phyloP scores from a whole-genome alignment of 1,284 basidiomycete genomes.

The Ceratobasidium sp. region DNA sequence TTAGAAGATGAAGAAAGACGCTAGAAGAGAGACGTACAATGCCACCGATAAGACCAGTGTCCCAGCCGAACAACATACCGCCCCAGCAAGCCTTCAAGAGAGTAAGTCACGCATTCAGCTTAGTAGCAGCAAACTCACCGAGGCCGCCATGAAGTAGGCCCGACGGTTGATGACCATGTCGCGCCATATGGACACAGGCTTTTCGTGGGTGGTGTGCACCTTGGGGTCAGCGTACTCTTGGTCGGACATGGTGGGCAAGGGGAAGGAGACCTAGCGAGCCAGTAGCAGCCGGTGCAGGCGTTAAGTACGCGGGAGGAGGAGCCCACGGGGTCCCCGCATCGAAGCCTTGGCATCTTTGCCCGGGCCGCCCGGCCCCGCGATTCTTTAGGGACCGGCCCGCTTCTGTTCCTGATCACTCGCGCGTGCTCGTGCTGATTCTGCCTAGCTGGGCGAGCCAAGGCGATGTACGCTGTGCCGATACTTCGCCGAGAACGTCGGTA shows the following conservation, averaged over 20 bases:
- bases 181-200: constrained; percentile 35
- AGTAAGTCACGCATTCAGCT: not conserved
- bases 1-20: not conserved
- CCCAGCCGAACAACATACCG: constrained; percentile 46
- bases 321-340: constrained; percentile 26
- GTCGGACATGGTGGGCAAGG: constrained; percentile 19
- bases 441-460: not conserved
- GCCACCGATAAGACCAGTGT: constrained; percentile 46
- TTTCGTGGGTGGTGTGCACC: constrained; percentile 36
- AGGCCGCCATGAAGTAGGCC: constrained; percentile 39
- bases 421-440: not conserved
- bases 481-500: too few relatives aligned
- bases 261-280: not conserved
- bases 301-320: not conserved
- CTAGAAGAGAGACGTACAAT: constrained; percentile 34
- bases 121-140: not conserved
- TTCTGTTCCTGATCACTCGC: not conserved
- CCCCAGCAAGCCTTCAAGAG: constrained; percentile 43
- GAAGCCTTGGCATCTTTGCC: not conserved
- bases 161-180: constrained; percentile 37
- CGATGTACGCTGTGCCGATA: not conserved
- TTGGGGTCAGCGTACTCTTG: constrained; percentile 21
- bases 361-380: not conserved
- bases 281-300: not conserved
- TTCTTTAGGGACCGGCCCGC: not conserved